Evolutionary conservation across 352 stramenopile species (phyloP), one percentile per base, ranked within the genome.

Genomic region (Pythium chondricola): DNA sequence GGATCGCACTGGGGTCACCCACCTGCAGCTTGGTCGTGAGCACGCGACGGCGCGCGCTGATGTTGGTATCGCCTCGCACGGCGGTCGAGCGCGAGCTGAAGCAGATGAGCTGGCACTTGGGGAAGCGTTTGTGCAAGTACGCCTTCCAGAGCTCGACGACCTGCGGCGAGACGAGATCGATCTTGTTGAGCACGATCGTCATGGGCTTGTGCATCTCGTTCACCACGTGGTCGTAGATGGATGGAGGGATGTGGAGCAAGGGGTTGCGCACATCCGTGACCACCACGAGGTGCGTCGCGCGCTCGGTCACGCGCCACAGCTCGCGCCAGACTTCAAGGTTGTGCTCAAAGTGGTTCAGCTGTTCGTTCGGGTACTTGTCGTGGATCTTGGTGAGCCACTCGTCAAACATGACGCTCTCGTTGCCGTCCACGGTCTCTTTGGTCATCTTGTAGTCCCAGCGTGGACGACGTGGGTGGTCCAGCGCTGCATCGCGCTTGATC

Each of bases 321-420:
- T 93, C 75, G 17, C 83, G 72, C 83, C 83, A 93, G 2, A 91
- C 80, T 49, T 93, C 77, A 20, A 93, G 43, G 47, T 93, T 93
- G 56, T 88, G 80, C 47, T 93, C 83, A 54, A 91, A 93, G 44
- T 88, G 75, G 51, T 91, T 93, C 39, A 93, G 62, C 50, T 89
- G 63, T 21, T 93, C 74, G 43, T 83, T 71, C 46, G 80, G 56
- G 53, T 88, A 94, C 53, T 91, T 89, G 54, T 84, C 60, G 56
- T 93, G 73, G 58, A 95, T 92, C 46, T 71, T 74, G n/a, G 66
- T 73, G 51, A 95, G 70, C 83, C 83, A 95, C 39, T 75, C 61
- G 50, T 92, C 75, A 53, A 95, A 95, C 72, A 88, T 89, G 33
- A 88, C 64, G 49, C 59, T 82, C 52, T 94, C 85, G 30, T 88